Evolutionary conservation across 2,329 filamentous ascomycete species (phyloP), one percentile per base, ranked within the genome.

Genomic region (Penicillium sp.): DNA sequence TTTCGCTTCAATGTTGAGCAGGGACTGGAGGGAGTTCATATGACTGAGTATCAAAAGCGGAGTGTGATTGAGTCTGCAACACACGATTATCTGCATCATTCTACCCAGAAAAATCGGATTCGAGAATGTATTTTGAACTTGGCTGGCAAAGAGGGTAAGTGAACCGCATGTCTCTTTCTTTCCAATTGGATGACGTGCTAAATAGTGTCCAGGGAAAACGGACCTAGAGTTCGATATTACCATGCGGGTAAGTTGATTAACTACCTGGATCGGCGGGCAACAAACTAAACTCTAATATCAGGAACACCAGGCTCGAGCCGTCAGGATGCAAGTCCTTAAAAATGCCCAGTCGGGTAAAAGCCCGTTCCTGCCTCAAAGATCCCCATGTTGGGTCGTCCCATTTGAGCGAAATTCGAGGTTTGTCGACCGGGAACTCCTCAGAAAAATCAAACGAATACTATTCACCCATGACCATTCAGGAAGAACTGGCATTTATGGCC

Each of bases 1-100:
- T 78, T 74, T 58, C 75, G 77, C 0, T 78, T 80, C 62, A 80
- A 78, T 50, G 78, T 80, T 6, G 65, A 74, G 8, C 71, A 72
- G 3, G 77, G 78, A 1, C 62, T 80, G 0, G 67, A 76, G 40
- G 63, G 72, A n/a, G 71, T 80, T 1, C 71, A 69, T 0, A 70
- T 80, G 49, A 71, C 75, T 8, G 75, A 79, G 22, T 75, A 62
- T 37, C 54, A 69, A 9, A 65, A 74, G 24, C 57, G 37, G 10
- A 60, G 37, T 1, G 33, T 67, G 0, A 68, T 69, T 30, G 60
- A 69, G 7, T 44, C 59, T 0, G 59, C 59, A 0, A 69, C 67
- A 1, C 45, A 65, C 1, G 64, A 57, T 15, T 69, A 69, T 40
- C 45, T 69, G 0, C 64, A 65, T 17, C 64, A 62, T 33, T 7